Evolutionary conservation across 495 filamentous ascomycete species (phyloP), one percentile per base, ranked within the genome.

Genomic region (Xylaria bambusicola): DNA sequence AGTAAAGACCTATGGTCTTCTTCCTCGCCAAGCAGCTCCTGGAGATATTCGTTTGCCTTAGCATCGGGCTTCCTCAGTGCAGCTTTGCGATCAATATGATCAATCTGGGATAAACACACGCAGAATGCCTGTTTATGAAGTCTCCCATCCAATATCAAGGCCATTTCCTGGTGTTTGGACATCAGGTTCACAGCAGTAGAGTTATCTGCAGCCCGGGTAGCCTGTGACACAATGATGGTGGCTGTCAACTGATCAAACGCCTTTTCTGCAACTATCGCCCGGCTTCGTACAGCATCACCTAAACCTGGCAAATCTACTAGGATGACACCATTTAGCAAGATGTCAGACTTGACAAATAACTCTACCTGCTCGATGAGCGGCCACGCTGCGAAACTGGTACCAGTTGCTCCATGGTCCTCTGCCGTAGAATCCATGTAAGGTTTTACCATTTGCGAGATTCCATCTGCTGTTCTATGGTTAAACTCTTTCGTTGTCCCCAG

Each of bases 281-380:
- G 65, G 8, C 38, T 60, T 21, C 56, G 62, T 3, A 66, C 62
- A 1, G 47, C 58, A 41, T 71, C 68, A 1, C 63, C 65, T 2
- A 65, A 41, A 0, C 68, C 68, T 0, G 68, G 68, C 7, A 71
- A 47, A 20, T 71, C 68, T 0, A 71, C 64, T 6, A 69, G 31
- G 15, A 57, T 31, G 4, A 71, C 46, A 0, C 68, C 68, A 15
- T 62, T 61, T 9, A 31, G 59, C 1, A 71, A 54, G 0, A 71
- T 46, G 4, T 65, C 59, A 0, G 66, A 46, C 3, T 62, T 67
- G 20, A 69, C 61, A 21, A 49, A 67, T 1, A 71, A 9, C 6
- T 60, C 59, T 6, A 69, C 66, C 17, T 67, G 44, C 5, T 63
- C 48, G 13, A 71, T 65, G n/a, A 71, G 41, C 0, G 68, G 66